Evolutionary conservation across 2,329 filamentous ascomycete species (phyloP).

Genomic region (Hypoxylon sp.): DNA sequence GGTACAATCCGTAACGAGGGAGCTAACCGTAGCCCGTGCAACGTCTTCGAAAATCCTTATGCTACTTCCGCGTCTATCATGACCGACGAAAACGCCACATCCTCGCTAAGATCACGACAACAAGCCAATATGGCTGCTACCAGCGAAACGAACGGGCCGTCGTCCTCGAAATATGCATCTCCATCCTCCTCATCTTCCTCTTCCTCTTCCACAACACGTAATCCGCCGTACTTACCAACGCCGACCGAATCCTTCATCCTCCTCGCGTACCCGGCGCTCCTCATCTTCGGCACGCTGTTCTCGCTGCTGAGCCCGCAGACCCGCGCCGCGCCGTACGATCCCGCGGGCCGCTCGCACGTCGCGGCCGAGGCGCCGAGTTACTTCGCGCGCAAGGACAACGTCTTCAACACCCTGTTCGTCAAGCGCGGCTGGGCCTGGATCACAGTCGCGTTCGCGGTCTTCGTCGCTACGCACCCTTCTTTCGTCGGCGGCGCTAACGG

Average conservation of each 20-base stretch:
- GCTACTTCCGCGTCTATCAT: constrained; percentile 33
- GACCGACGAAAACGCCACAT: constrained; percentile 44
- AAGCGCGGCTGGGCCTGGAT: constrained; percentile 97
- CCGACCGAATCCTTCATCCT: constrained; percentile 76
- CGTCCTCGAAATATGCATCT: constrained; percentile 19
- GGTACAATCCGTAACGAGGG: not conserved
- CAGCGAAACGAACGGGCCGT: constrained; percentile 30
- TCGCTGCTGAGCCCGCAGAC: constrained; percentile 81
- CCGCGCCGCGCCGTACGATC: constrained; percentile 74
- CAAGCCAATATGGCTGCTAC: constrained; percentile 46
- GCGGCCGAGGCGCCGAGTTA: constrained; percentile 78
- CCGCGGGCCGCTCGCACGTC: constrained; percentile 74
- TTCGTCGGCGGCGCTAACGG: constrained; percentile 53
- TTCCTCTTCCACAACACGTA: constrained; percentile 53
- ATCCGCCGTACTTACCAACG: constrained; percentile 77
- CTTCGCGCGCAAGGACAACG: constrained; percentile 93
- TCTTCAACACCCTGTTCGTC: constrained; percentile 94
- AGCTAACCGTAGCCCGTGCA: not conserved
- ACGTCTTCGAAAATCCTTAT: constrained; percentile 1
- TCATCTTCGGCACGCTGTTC: constrained; percentile 87
- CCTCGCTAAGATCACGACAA: constrained; percentile 47
- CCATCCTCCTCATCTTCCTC: constrained; percentile 35
- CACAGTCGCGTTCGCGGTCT: constrained; percentile 78
- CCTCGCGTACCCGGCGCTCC: constrained; percentile 79
- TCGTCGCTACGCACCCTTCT: constrained; percentile 77